phyloP scores from a whole-genome alignment of 345 rosid genomes.

The Orychophragmus violaceus region DNA sequence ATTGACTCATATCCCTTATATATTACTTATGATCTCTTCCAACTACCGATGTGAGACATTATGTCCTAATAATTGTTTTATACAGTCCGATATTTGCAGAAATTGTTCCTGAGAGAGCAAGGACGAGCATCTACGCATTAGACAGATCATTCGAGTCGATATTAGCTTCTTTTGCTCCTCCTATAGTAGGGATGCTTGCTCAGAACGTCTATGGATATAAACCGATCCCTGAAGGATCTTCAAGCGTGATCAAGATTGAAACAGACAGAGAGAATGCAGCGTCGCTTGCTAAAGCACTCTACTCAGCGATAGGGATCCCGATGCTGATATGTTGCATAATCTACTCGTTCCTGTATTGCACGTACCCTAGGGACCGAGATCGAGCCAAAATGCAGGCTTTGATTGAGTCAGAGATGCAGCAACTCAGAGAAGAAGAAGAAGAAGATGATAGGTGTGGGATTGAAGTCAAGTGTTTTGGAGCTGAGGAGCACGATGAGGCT shows the following conservation, averaged over 20 bases:
- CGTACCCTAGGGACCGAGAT: constrained; percentile 79
- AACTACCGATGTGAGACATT: too few species aligned
- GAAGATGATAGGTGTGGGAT: constrained; percentile 19
- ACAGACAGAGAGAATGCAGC: constrained; percentile 76
- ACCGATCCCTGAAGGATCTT: constrained; percentile 53
- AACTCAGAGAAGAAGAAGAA: constrained; percentile 23
- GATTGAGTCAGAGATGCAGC: constrained; percentile 67
- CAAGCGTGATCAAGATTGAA: constrained; percentile 37
- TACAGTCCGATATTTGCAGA: constrained; percentile 94
- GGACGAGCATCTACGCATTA: constrained; percentile 82
- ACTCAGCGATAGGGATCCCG: constrained; percentile 65
- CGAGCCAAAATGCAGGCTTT: constrained; percentile 70
- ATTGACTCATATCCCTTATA: too few species aligned
- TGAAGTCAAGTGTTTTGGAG: constrained; percentile 26
- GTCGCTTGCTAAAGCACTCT: constrained; percentile 77
- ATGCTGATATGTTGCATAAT: constrained; percentile 69
- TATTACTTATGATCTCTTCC: too few species aligned
- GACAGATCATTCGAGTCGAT: constrained; percentile 79
- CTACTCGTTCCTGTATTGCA: constrained; percentile 65
- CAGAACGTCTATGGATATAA: constrained; percentile 78
- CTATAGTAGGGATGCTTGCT: constrained; percentile 73
- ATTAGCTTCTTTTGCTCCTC: constrained; percentile 87
- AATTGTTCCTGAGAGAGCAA: constrained; percentile 75
- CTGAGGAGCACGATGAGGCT: constrained; percentile 24
- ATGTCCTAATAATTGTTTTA: too few species aligned